Conservation (phyloP, 106 monocot species). For the Iris macrosiphon region DNA sequence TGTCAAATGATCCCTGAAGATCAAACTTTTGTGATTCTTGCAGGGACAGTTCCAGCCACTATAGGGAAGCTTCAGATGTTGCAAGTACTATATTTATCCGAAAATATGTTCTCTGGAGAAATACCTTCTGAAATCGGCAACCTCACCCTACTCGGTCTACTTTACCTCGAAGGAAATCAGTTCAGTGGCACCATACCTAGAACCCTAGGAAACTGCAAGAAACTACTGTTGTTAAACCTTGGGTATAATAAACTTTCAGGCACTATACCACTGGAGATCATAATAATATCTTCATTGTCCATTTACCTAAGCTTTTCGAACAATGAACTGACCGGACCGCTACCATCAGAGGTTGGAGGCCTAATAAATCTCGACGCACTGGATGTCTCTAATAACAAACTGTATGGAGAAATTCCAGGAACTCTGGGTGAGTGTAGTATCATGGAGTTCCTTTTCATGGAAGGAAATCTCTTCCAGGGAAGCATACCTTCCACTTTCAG, state of each 20-base stretch:
- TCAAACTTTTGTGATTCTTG: no score
- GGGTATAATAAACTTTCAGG: not conserved
- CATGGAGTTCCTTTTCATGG: slow-evolving; percentile 3
- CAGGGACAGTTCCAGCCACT: not conserved
- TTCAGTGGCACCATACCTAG: not conserved
- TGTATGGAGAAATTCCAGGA: slow-evolving; percentile 1
- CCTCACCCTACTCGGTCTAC: not conserved
- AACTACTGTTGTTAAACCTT: not conserved
- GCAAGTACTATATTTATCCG: not conserved
- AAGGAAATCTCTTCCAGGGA: slow-evolving; percentile 10
- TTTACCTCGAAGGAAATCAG: not conserved
- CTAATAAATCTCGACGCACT: not conserved
- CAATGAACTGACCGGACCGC: not conserved
- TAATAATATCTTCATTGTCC: not conserved
- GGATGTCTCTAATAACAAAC: slow-evolving; percentile 1
- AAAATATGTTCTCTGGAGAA: not conserved
- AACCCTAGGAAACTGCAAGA: not conserved
- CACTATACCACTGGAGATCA: not conserved
- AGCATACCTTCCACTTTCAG: slow-evolving; percentile 9
- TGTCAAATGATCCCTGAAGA: no score
- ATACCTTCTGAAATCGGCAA: slow-evolving; percentile 1
- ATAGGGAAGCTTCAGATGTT: not conserved
- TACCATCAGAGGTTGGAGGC: slow-evolving; percentile 3
- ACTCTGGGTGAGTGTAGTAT: not conserved
- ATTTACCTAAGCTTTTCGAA: not conserved